Base-by-base conservation (phyloP, 1,284 basidiomycete species). In the Sporisorium exsertum region DNA sequence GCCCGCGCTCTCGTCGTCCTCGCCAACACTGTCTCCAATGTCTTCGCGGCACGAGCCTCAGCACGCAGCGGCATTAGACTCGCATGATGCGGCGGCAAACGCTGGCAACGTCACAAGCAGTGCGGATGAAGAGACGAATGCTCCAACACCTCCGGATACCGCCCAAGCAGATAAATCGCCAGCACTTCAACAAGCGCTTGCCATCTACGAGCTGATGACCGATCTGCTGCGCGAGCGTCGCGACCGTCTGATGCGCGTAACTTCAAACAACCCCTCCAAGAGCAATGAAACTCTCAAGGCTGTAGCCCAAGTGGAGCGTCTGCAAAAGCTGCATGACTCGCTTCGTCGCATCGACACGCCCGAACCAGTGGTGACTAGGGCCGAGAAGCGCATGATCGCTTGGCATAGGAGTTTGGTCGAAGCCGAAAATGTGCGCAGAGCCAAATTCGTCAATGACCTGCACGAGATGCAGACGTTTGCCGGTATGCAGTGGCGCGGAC, bases 341-440 rank as follows among this genome's bases (percentile, higher is more conserved):
- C 58, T 81, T 20, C 68, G 66, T 18, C 70, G 67, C 7, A 53
- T 51, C 35, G 80, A 80, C 62, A 62, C 60, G 5, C 53, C 70
- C 10, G 72, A 78, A n/a, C 65, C 65, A 33, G 61, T 79, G 29
- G 56, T 73, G 8, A 55, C 54, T 5, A 61, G 55, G 22, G 77
- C 73, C 22, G 79, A 83, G 50, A 55, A 59, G 16, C 76, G 79
- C 20, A 64, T 83, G 67, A 45, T 64, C 7, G 64, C 64, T 7
- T 84, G 83, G 83, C 72, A 84, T 33, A 50, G 59, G 8, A 73
- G 63, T 29, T 37, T 83, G 24, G 59, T 69, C 40, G 66, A 77
- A 20, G 61, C 63, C 13, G 79, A 81, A 26, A 53, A 75, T 18
- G 55, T 69, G 6, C 64, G 73, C 18, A 68, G 50, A 29, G 63